Conservation (phyloP, 148 eudicot genomes). For the Simmondsia chinensis region DNA sequence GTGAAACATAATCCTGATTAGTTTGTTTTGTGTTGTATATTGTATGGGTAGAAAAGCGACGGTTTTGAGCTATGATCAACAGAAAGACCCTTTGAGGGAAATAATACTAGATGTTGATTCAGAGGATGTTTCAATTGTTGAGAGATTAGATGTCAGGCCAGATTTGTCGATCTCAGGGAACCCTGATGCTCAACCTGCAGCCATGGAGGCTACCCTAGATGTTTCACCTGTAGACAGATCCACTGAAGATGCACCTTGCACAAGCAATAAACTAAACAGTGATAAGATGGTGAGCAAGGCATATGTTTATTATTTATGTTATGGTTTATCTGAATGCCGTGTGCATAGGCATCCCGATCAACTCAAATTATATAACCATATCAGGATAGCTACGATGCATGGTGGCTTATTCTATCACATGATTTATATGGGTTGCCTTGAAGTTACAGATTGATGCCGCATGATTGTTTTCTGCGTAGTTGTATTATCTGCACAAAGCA, state of each 20-base stretch:
- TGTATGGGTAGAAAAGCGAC: constrained; percentile 18
- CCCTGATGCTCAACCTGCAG: constrained; percentile 7
- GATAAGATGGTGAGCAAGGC: constrained; percentile 18
- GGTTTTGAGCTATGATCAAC: constrained; percentile 10
- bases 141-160: constrained; percentile 9
- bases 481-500: too few species aligned
- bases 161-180: constrained; percentile 15
- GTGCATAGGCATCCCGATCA: too few species aligned
- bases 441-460: too few species aligned
- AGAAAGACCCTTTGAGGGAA: constrained; percentile 16
- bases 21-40: neutral
- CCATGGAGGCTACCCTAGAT: constrained; percentile 9
- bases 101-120: constrained; percentile 14
- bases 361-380: too few species aligned
- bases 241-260: constrained; percentile 18
- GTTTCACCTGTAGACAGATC: constrained; percentile 4
- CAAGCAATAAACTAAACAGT: constrained; percentile 14
- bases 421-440: too few species aligned
- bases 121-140: constrained; percentile 15
- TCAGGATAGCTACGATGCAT: too few species aligned
- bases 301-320: neutral
- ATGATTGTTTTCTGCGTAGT: too few species aligned
- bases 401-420: too few species aligned
- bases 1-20: neutral
- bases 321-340: neutral